Base-by-base conservation (phyloP, 2,329 filamentous ascomycete species). In the Nothopassalora personata region DNA sequence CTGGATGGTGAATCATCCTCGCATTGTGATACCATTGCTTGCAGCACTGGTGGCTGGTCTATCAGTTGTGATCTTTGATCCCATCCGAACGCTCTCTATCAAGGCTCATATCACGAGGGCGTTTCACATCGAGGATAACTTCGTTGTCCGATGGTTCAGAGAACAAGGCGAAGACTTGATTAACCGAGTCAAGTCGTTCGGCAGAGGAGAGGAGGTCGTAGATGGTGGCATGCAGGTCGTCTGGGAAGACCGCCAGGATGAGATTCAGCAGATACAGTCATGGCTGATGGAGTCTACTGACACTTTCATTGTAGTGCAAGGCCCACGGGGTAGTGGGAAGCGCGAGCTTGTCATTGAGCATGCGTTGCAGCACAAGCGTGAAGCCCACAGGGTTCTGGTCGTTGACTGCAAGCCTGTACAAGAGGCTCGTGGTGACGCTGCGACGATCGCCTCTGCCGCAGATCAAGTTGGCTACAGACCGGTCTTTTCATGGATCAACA, bases 401-500 rank as follows among this genome's bases (percentile, higher is more conserved):
- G 84, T 97, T 48, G 94, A 99, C 75, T 97, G 93, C 78, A 96
- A 96, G 72, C 88, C 89, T 1, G 90, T 97, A 10, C 88, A 93
- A 60, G 93, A 97, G 73, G 91, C 93, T 1, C 85, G 89, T 56
- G 92, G 94, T 5, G 94, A 99, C 70, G 86, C 87, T 7, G 85
- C 86, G 2, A 96, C 90, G 0, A 96, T 99, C 68, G 85, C 85
- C 60, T 86, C 88, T 45, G 86, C 94, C 5, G 94, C 93, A 0
- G 77, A 80, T 1, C 85, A 92, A 64, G 92, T 97, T 52, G 93
- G 94, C 8, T 97, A 97, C 71, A 82, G 89, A 8, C 94, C 94
- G 0, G 86, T 99, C 0, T 99, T 99, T 73, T 95, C 90, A 0
- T 97, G 92, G 90, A 89, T 95, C 76, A 97, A 97, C 74, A 96